Evolutionary conservation across 257 asterid genomes (phyloP).

Genomic region (Coffea eugenioides): DNA sequence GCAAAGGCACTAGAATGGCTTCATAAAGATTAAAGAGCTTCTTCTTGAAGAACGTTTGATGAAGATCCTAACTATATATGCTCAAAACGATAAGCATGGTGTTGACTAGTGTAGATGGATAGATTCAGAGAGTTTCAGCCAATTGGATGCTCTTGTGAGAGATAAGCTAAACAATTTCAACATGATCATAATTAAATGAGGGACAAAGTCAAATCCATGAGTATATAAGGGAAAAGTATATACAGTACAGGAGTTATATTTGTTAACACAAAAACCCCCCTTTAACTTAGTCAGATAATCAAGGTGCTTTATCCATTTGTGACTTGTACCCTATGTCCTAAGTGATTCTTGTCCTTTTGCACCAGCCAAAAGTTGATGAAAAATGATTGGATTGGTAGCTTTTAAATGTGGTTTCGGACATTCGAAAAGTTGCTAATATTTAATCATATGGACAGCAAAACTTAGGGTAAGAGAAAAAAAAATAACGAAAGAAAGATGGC

Average conservation of each 20-base stretch:
- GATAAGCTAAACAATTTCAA: constrained; percentile 11
- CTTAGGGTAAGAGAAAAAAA: too few species aligned
- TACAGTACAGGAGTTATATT: too few species aligned
- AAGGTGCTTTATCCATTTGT: neutral
- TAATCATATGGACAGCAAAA: too few species aligned
- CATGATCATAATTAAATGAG: neutral
- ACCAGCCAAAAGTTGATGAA: neutral
- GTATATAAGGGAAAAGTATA: neutral
- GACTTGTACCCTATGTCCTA: neutral
- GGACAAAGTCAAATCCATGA: constrained; percentile 1
- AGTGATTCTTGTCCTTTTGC: constrained; percentile 9
- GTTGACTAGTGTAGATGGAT: neutral
- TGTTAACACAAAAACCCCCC: neutral
- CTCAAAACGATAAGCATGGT: neutral
- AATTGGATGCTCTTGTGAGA: constrained; percentile 7
- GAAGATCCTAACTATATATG: neutral
- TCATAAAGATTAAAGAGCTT: too few species aligned
- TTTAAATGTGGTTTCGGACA: neutral
- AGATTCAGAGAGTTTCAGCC: neutral
- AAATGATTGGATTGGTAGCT: neutral
- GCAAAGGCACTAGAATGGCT: too few species aligned
- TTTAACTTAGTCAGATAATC: neutral
- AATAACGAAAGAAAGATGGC: too few species aligned
- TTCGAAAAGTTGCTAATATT: neutral
- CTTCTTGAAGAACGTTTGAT: neutral